Evolutionary conservation across 179 eudicot species (phyloP), one percentile per base, ranked within the genome.

Genomic region (Beta macrorhiza): DNA sequence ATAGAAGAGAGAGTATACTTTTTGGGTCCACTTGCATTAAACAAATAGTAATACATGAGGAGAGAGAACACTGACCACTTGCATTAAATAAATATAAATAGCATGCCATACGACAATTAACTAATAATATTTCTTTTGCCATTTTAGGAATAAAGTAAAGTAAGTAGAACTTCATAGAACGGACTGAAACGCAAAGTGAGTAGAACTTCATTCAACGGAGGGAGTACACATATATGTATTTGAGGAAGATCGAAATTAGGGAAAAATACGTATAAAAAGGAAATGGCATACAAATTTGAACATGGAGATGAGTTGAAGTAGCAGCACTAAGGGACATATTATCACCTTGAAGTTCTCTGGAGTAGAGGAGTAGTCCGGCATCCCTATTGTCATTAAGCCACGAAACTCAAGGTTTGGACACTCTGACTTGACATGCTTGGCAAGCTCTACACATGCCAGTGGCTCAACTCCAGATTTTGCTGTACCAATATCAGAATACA

Each of bases 361-460:
- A 71, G 94, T 92, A 29, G 98, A 96, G 65, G 99, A 65, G 87
- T 94, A 94, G 81, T 94, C 97, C 5, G 96, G 98, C 97, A 91
- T 94, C 75, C 99, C 99, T 75, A 96, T 94, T 19, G 98, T 96
- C 99, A 96, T 96, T 80, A 94, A 81, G 82, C 99, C 97, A 78
- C 90, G 87, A 82, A 94, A 96, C 75, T 87, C 83, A 44, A 96
- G 97, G 81, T 91, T 91, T 17, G 93, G 92, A 83, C 98, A 96
- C 51, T 82, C 89, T 58, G 78, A 47, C 85, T 86, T 90, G 79
- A 96, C 92, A 83, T 92, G 98, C 83, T 92, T 89, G 78, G 84
- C 97, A 74, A 96, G 92, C 79, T 91, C 98, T 47, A 94, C 86
- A 86, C 98, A 96, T 44, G 84, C 87, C 29, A 91, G 80, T 51